Evolutionary conservation across 2,329 filamentous ascomycete species (phyloP).

Genomic region (Oidium heveae): DNA sequence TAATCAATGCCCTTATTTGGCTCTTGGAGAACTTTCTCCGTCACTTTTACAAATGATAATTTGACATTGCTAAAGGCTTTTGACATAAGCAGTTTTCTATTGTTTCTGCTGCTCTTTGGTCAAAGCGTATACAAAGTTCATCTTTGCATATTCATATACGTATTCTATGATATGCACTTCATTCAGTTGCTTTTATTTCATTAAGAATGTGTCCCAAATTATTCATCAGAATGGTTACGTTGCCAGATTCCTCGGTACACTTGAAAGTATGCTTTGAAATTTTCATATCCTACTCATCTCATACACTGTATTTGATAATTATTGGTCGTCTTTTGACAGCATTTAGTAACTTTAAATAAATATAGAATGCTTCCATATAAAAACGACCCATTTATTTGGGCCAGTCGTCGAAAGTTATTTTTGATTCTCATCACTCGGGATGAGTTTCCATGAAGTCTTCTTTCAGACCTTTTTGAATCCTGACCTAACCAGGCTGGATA

Average conservation of each 20-base stretch:
- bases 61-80: background rate
- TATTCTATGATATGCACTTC: background rate
- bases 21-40: background rate
- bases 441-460: background rate
- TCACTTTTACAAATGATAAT: background rate
- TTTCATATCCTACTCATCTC: background rate
- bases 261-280: background rate
- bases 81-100: background rate
- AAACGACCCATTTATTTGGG: background rate
- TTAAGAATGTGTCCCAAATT: background rate
- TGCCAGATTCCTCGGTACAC: background rate
- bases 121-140: background rate
- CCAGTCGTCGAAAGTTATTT: background rate
- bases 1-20: background rate
- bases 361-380: background rate
- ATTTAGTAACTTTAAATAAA: background rate
- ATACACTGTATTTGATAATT: background rate
- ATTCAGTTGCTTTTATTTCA: background rate
- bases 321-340: background rate
- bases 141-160: background rate
- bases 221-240: background rate
- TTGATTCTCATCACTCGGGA: background rate
- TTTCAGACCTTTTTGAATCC: background rate
- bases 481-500: background rate
- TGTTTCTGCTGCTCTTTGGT: background rate